Conservation (phyloP, 176 grass and related monocot genomes). For the Zizania latifolia region DNA sequence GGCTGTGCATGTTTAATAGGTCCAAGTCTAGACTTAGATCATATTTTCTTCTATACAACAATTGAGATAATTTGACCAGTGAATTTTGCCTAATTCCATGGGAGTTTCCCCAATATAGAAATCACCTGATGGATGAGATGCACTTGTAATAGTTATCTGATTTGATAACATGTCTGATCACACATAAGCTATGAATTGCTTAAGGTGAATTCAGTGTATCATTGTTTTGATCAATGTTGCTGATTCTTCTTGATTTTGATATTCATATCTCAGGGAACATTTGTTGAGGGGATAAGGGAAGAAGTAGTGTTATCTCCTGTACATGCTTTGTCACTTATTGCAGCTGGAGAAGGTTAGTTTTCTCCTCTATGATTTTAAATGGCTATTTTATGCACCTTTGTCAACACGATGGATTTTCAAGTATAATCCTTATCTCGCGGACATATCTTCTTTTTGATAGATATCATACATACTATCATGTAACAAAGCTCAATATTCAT, state of each 20-base stretch:
- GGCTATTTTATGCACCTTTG: background rate
- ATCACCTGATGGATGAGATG: background rate
- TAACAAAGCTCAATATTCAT: background rate
- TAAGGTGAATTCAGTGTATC: background rate
- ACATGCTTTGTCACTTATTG: conserved; percentile 79
- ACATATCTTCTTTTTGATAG: background rate
- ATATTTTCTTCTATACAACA: background rate
- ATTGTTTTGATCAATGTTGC: background rate
- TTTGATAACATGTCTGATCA: background rate
- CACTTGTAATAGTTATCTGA: background rate
- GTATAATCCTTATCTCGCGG: conserved; percentile 4
- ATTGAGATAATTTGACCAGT: background rate
- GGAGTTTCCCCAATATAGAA: conserved; percentile 4
- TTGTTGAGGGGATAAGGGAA: conserved; percentile 82
- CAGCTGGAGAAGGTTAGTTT: conserved; percentile 71
- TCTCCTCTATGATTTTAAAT: background rate
- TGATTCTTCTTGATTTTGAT: background rate
- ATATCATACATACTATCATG: conserved; percentile 4
- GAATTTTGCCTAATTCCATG: background rate
- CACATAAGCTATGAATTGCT: background rate
- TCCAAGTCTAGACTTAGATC: background rate
- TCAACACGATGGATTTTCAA: background rate
- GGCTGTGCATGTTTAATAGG: background rate
- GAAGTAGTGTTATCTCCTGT: conserved; percentile 82
- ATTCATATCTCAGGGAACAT: conserved; percentile 34